Percentiles rank a stretch among this genome's conserved stretches.
These are phyloP conservation scores for Escovopsis sp. DNA, from an alignment of 2,329 filamentous ascomycete species.

Conservation along the genomic window DNA sequence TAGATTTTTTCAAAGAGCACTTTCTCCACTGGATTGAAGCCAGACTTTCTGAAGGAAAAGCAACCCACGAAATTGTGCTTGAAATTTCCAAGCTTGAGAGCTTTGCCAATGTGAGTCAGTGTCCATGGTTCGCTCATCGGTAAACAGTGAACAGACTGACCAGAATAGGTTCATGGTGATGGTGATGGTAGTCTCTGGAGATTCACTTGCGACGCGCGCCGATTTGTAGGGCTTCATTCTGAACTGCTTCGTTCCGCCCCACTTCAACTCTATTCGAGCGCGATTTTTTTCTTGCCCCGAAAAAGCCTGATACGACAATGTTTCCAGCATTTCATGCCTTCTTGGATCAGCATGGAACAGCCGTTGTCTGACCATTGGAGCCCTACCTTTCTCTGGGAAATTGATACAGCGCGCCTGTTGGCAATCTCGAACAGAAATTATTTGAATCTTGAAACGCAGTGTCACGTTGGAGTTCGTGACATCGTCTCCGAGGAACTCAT, in stretches of 20 bases:
- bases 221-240: slow-evolving; percentile 1
- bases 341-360: slow-evolving; percentile 2
- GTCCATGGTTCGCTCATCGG: too few relatives aligned
- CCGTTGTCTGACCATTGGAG: not conserved
- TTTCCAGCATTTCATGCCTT: not conserved
- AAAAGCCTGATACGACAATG: slow-evolving; percentile 1
- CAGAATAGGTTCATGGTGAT: not conserved
- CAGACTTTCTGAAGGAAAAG: not conserved
- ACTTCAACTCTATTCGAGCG: slow-evolving; percentile 3
- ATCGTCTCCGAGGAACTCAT: too few relatives aligned
- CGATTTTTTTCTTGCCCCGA: slow-evolving; percentile 1
- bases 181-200: not conserved
- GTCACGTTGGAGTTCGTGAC: too few relatives aligned
- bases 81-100: not conserved
- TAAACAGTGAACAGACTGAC: not conserved
- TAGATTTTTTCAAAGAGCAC: not conserved
- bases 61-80: not conserved
- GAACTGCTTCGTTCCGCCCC: slow-evolving; percentile 1
- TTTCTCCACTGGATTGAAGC: slow-evolving; percentile 1
- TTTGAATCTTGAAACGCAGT: too few relatives aligned
- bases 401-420: not conserved
- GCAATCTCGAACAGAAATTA: too few relatives aligned
- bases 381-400: not conserved
- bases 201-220: slow-evolving; percentile 2
- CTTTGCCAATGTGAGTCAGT: not conserved